Evolutionary conservation across 352 stramenopile genomes (phyloP).

Genomic region (Phytopythium oedochilum): DNA sequence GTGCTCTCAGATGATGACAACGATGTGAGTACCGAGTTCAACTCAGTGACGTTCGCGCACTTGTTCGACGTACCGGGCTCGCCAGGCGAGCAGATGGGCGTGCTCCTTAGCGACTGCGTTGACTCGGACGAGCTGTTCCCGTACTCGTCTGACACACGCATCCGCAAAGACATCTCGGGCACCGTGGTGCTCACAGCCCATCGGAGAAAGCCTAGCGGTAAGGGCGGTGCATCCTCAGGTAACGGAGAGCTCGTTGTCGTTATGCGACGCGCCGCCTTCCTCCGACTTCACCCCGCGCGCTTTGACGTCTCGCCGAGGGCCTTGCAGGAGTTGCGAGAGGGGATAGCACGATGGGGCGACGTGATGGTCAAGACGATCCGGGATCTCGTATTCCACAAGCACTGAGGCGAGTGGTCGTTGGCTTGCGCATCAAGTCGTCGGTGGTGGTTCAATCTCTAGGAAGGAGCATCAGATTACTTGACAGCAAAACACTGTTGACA

Average conservation of each 20-base stretch:
- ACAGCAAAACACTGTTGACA: neutral
- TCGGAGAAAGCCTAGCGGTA: too few species aligned
- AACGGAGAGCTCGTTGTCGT: constrained; percentile 22
- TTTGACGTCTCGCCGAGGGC: constrained; percentile 15
- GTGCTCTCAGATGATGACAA: constrained; percentile 14
- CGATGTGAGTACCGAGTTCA: constrained; percentile 17
- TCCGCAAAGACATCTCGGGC: constrained; percentile 29
- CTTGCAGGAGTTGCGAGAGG: constrained; percentile 21
- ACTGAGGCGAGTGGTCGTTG: neutral
- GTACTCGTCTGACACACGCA: constrained; percentile 8
- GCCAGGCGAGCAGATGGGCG: constrained; percentile 12
- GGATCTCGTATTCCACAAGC: constrained; percentile 20
- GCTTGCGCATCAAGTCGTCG: neutral
- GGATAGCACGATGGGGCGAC: constrained; percentile 23
- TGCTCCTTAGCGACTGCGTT: constrained; percentile 23
- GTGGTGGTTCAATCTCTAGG: too few species aligned
- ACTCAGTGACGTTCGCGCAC: constrained; percentile 16
- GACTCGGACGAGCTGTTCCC: constrained; percentile 12
- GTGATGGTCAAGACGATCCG: constrained; percentile 29
- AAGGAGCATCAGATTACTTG: too few species aligned
- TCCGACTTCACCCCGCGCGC: constrained; percentile 20
- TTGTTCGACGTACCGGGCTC: constrained; percentile 11
- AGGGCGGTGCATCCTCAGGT: too few species aligned
- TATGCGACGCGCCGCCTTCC: constrained; percentile 17
- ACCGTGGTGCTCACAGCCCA: constrained; percentile 18